phyloP scores from a whole-genome alignment of 2,329 filamentous ascomycete genomes.

The Cryphonectria parasitica region DNA sequence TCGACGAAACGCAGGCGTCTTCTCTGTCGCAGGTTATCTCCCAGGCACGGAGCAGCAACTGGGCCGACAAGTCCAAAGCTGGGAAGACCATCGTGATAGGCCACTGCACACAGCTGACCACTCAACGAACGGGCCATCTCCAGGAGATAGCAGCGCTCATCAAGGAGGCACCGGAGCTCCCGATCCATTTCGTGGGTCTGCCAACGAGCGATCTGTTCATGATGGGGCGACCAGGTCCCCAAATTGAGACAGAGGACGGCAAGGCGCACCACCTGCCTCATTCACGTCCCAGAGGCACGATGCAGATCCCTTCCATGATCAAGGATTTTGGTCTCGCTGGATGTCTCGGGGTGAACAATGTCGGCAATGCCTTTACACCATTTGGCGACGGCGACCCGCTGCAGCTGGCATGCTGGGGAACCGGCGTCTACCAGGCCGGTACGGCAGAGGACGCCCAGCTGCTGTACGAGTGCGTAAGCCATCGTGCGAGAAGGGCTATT shows the following conservation, averaged over 20 bases:
- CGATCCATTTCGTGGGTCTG: constrained; percentile 69
- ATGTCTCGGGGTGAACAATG: constrained; percentile 70
- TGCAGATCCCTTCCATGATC: constrained; percentile 65
- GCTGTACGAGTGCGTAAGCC: constrained; percentile 51
- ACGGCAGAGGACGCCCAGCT: constrained; percentile 61
- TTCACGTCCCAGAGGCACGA: constrained; percentile 57
- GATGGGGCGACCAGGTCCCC: constrained; percentile 55
- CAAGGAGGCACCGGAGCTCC: constrained; percentile 47
- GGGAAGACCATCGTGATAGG: constrained; percentile 62
- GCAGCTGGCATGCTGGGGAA: constrained; percentile 62
- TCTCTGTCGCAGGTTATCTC: constrained; percentile 47
- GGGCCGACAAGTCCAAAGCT: constrained; percentile 46
- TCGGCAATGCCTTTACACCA: constrained; percentile 76
- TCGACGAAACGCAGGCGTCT: constrained; percentile 50
- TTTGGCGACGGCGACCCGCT: constrained; percentile 70
- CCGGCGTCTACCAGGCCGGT: constrained; percentile 70
- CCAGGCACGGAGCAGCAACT: constrained; percentile 38
- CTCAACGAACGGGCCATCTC: constrained; percentile 61
- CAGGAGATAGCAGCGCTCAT: constrained; percentile 51
- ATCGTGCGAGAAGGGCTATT: constrained; percentile 41
- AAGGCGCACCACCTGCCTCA: constrained; percentile 22
- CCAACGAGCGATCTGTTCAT: constrained; percentile 75
- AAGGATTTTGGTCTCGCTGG: constrained; percentile 59
- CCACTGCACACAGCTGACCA: constrained; percentile 69
- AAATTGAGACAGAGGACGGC: no score